Conservation (phyloP, 1,284 basidiomycete species). For the Wallemia ichthyophaga region DNA sequence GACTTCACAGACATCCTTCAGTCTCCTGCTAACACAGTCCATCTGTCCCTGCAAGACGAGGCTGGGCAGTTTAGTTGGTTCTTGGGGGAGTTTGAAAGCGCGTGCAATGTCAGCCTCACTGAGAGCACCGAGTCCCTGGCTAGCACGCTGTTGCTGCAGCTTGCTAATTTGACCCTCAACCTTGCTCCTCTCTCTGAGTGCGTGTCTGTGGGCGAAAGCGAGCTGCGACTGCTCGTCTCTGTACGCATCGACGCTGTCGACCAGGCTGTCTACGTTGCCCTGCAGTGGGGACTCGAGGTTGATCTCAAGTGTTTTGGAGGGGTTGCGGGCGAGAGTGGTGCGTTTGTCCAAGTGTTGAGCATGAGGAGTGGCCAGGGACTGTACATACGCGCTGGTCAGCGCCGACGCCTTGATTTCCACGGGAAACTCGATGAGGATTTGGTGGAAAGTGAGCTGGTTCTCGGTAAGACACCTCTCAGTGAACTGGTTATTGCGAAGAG, state of each 20-base stretch:
- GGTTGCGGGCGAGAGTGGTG: constrained; percentile 22
- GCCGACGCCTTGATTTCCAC: constrained; percentile 64
- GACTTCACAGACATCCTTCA: constrained; percentile 22
- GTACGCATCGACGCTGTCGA: constrained; percentile 57
- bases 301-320: constrained; percentile 11
- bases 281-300: constrained; percentile 21
- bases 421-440: constrained; percentile 68
- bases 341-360: constrained; percentile 15
- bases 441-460: constrained; percentile 62
- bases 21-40: constrained; percentile 46
- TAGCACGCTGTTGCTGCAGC: constrained; percentile 53
- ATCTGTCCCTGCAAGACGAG: constrained; percentile 60
- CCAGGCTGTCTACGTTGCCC: constrained; percentile 35
- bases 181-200: constrained; percentile 54
- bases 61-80: constrained; percentile 70
- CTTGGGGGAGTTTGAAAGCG: constrained; percentile 59
- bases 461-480: constrained; percentile 54
- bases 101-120: constrained; percentile 57
- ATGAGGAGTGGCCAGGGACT: constrained; percentile 30
- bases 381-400: constrained; percentile 56
- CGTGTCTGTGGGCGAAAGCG: constrained; percentile 68
- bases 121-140: constrained; percentile 56
- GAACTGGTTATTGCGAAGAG: constrained; percentile 62
- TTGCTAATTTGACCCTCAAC: constrained; percentile 61
- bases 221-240: constrained; percentile 76